These are phyloP conservation scores for Ganoderma boninense DNA, from an alignment of 1,284 basidiomycete genomes.

Conservation along the genomic window DNA sequence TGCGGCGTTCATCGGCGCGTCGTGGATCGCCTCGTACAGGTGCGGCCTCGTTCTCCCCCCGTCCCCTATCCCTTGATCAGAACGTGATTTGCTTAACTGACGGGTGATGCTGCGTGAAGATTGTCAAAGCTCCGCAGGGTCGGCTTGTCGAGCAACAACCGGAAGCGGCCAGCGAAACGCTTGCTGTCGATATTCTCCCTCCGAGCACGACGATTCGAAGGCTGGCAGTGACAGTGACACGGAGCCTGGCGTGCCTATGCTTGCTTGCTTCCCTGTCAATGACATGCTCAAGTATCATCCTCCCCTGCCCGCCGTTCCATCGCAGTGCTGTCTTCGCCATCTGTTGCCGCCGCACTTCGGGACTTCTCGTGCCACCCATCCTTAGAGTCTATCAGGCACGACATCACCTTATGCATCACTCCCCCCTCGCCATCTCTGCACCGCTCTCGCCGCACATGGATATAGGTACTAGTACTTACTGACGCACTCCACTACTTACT, in stretches of 20 bases:
- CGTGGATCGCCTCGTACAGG: slow-evolving; percentile 70
- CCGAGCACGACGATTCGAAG: slow-evolving; percentile 30
- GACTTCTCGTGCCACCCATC: not conserved
- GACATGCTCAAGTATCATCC: not conserved
- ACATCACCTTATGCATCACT: not conserved
- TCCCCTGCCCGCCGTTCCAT: not conserved
- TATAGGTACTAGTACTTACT: too few relatives aligned
- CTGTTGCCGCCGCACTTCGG: not conserved
- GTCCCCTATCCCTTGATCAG: not conserved
- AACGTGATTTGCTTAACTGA: slow-evolving; percentile 9
- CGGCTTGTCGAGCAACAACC: slow-evolving; percentile 35
- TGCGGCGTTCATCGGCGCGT: slow-evolving; percentile 61
- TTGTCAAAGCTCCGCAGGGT: slow-evolving; percentile 54
- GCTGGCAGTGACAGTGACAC: slow-evolving; percentile 33
- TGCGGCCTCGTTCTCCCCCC: slow-evolving; percentile 39
- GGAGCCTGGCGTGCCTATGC: not conserved
- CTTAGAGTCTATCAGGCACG: not conserved
- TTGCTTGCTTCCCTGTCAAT: not conserved
- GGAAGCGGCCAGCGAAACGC: slow-evolving; percentile 27
- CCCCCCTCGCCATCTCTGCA: slow-evolving; percentile 5
- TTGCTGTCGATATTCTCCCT: slow-evolving; percentile 34
- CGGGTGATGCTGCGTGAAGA: slow-evolving; percentile 36
- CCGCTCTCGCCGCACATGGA: not conserved
- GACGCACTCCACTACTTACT: slow-evolving; percentile 13
- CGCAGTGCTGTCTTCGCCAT: not conserved